phyloP scores from a whole-genome alignment of 2,329 filamentous ascomycete species.

The Hawksworthiomyces lignivorus region DNA sequence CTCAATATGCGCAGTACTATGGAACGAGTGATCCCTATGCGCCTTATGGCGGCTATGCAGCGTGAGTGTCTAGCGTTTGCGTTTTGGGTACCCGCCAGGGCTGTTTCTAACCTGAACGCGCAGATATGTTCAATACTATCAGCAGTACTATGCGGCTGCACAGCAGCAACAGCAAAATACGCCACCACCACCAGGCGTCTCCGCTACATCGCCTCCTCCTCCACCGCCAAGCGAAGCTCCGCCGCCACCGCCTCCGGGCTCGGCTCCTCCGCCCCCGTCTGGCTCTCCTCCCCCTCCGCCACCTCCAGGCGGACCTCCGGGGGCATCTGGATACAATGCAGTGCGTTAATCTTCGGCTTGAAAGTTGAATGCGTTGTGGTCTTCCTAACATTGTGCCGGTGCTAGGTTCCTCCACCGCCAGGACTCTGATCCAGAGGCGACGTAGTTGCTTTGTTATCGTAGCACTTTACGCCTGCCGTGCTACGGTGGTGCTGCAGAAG shows the following conservation, averaged over 20 bases:
- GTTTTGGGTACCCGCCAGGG: not conserved
- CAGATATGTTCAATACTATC: slow-evolving; percentile 63
- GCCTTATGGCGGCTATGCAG: slow-evolving; percentile 80
- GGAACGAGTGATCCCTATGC: slow-evolving; percentile 68
- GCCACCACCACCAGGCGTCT: slow-evolving; percentile 7
- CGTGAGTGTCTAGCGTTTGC: slow-evolving; percentile 36
- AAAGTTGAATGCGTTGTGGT: not conserved
- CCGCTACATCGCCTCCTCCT: slow-evolving; percentile 4
- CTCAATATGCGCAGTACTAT: slow-evolving; percentile 81
- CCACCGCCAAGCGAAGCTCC: slow-evolving; percentile 37
- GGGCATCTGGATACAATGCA: slow-evolving; percentile 51
- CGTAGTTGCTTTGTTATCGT: too few species aligned
- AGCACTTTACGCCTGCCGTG: too few species aligned
- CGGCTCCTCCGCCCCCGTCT: slow-evolving; percentile 42
- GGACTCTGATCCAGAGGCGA: slow-evolving; percentile 7
- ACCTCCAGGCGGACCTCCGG: slow-evolving; percentile 44
- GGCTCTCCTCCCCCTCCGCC: slow-evolving; percentile 39
- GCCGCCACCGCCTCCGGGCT: slow-evolving; percentile 41
- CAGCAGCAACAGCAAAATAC: slow-evolving; percentile 37
- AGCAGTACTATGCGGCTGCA: slow-evolving; percentile 57
- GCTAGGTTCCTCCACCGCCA: slow-evolving; percentile 11
- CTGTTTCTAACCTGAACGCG: not conserved
- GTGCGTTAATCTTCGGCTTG: slow-evolving; percentile 38
- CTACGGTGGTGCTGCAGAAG: too few species aligned
- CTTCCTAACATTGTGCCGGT: slow-evolving; percentile 6